These are phyloP conservation scores for Wickerhamomyces sydowiorum DNA, from an alignment of 805 yeast genomes.

Conservation along the genomic window DNA sequence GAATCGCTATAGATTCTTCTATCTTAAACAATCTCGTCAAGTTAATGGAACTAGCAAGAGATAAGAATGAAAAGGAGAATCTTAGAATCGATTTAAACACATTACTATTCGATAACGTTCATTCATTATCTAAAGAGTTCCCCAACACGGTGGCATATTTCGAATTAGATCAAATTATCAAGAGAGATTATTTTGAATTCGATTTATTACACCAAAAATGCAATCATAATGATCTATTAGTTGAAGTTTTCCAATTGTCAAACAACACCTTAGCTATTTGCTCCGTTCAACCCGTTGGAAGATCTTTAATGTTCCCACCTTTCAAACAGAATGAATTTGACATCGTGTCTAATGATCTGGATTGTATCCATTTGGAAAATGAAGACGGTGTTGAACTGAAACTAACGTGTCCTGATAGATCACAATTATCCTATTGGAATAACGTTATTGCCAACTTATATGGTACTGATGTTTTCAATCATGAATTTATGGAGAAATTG, in stretches of 20 bases:
- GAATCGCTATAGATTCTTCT: not conserved
- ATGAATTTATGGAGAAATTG: conserved; percentile 6
- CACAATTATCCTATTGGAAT: conserved; percentile 21
- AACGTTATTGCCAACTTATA: conserved; percentile 4
- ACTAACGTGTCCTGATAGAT: conserved; percentile 17
- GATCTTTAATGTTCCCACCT: conserved; percentile 19
- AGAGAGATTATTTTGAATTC: conserved; percentile 21
- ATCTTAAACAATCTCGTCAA: not conserved
- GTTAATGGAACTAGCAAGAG: conserved; percentile 10
- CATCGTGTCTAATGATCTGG: conserved; percentile 9
- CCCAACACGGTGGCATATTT: conserved; percentile 13
- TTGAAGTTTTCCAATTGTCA: conserved; percentile 15
- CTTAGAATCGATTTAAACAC: conserved; percentile 13
- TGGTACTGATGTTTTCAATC: conserved; percentile 2
- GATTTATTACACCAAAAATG: conserved; percentile 7
- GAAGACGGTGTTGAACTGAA: conserved; percentile 7
- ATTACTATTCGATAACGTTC: conserved; percentile 13
- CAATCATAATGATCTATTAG: conserved; percentile 2
- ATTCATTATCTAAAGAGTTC: conserved; percentile 6
- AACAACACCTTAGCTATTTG: conserved; percentile 17
- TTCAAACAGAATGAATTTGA: conserved; percentile 13
- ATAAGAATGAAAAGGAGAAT: conserved; percentile 17
- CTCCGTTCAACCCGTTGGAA: conserved; percentile 17
- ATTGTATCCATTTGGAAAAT: not conserved
- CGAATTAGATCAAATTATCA: conserved; percentile 10